These are phyloP conservation scores for Periglandula ipomoeae DNA, from an alignment of 2,329 filamentous ascomycete species.

Conservation along the genomic window DNA sequence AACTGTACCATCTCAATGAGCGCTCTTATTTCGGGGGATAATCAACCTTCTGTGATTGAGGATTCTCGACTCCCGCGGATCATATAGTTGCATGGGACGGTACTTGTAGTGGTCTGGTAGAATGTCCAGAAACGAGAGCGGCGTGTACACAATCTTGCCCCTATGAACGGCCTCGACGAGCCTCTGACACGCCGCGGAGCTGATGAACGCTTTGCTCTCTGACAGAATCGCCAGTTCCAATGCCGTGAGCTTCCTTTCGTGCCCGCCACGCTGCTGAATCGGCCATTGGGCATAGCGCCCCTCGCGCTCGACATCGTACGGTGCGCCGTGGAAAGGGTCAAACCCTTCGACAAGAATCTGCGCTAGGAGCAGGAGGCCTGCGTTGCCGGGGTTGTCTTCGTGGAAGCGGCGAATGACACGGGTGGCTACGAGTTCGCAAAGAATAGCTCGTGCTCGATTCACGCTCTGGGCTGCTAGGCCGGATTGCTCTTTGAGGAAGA, in stretches of 20 bases:
- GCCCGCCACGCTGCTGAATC: slow-evolving; percentile 27
- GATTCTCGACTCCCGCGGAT: slow-evolving; percentile 54
- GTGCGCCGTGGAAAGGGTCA: slow-evolving; percentile 62
- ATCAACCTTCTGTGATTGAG: slow-evolving; percentile 66
- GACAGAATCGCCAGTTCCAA: slow-evolving; percentile 65
- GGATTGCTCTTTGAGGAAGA: slow-evolving; percentile 59
- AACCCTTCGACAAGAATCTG: slow-evolving; percentile 63
- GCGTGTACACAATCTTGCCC: slow-evolving; percentile 61
- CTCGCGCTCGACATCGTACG: slow-evolving; percentile 44
- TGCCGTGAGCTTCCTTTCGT: slow-evolving; percentile 52
- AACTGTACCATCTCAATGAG: slow-evolving; percentile 59
- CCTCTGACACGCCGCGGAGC: slow-evolving; percentile 57
- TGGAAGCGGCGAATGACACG: slow-evolving; percentile 59
- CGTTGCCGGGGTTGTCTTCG: slow-evolving; percentile 54
- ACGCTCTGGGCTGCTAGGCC: slow-evolving; percentile 60
- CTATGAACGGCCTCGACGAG: slow-evolving; percentile 63
- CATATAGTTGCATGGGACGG: slow-evolving; percentile 60
- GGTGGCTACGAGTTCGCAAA: slow-evolving; percentile 61
- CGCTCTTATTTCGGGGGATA: slow-evolving; percentile 58
- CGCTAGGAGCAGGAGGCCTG: slow-evolving; percentile 55
- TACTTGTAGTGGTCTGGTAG: slow-evolving; percentile 66
- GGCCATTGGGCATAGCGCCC: slow-evolving; percentile 32
- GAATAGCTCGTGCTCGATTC: slow-evolving; percentile 55
- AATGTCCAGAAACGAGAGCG: slow-evolving; percentile 61
- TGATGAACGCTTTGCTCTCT: slow-evolving; percentile 59